These are phyloP conservation scores for Rhodotorula graminis DNA, from an alignment of 768 basidiomycete genomes.

Conservation along the genomic window DNA sequence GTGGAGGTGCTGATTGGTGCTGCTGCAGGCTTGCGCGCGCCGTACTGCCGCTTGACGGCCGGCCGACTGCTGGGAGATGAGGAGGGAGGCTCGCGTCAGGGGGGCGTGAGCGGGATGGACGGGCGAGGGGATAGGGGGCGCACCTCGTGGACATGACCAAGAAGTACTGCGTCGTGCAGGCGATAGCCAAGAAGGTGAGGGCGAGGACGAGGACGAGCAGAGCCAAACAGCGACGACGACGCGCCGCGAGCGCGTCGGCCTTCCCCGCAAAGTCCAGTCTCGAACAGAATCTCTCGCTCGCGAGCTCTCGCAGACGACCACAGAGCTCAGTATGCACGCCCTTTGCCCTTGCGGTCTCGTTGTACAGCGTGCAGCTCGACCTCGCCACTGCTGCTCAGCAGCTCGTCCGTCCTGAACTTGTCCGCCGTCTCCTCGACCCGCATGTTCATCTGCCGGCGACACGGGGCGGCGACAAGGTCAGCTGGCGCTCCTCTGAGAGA, in stretches of 20 bases:
- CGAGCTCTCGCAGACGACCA: not conserved
- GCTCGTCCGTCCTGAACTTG: conserved; percentile 10
- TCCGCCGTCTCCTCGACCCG: conserved; percentile 29
- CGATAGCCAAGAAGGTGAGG: not conserved
- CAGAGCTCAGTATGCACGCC: not conserved
- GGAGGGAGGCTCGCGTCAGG: no score
- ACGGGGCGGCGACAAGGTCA: no score
- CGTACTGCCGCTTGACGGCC: conserved; percentile 31
- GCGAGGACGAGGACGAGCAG: no score
- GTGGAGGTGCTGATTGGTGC: no score
- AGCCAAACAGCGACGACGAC: no score
- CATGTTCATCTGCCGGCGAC: conserved; percentile 18
- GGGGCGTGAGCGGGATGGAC: not conserved
- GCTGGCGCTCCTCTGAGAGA: no score
- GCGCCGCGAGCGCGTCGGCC: no score
- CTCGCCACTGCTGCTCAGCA: conserved; percentile 14
- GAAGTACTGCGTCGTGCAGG: accelerated
- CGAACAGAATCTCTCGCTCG: no score
- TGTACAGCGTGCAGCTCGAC: not conserved
- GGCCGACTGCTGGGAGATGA: conserved; percentile 14
- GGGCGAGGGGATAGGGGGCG: not conserved
- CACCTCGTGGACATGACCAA: not conserved
- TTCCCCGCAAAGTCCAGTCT: no score
- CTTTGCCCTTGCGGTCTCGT: conserved; percentile 28
- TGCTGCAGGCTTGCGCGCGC: conserved; percentile 22